Percentiles rank a stretch among this genome's conserved stretches.
phyloP scores from a whole-genome alignment of 768 basidiomycete species.

The Serendipita sp. region DNA sequence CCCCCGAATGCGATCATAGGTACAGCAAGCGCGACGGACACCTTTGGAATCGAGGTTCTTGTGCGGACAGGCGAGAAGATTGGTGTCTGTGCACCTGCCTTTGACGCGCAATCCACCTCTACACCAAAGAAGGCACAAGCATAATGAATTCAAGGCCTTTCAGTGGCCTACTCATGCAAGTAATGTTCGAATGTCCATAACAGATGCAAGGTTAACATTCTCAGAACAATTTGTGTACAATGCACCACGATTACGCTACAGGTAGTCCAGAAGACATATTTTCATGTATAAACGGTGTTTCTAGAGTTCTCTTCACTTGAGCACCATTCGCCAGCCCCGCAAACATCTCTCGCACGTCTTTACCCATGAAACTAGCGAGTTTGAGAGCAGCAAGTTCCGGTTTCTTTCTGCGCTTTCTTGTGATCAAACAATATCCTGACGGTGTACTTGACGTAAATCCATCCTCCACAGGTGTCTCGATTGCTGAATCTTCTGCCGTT shows the following conservation, averaged over 20 bases:
- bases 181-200: no score
- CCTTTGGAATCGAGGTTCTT: conserved; percentile 8
- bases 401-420: neutral
- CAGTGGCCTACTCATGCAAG: no score
- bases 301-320: no score
- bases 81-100: neutral
- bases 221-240: no score
- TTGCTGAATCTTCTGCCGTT: conserved; percentile 1
- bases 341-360: neutral
- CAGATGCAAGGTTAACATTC: no score
- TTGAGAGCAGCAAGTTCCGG: neutral
- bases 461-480: neutral
- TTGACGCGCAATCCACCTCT: no score
- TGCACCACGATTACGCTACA: no score
- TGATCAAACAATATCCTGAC: neutral
- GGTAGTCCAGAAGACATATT: no score
- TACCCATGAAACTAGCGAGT: neutral
- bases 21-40: neutral
- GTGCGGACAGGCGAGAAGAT: conserved; percentile 10
- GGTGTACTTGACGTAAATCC: neutral
- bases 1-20: neutral
- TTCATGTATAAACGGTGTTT: no score
- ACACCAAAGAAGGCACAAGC: no score
- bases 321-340: neutral
- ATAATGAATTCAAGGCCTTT: no score